phyloP scores from a whole-genome alignment of 75 land plant genomes.

The Selaginella tamariscina region DNA sequence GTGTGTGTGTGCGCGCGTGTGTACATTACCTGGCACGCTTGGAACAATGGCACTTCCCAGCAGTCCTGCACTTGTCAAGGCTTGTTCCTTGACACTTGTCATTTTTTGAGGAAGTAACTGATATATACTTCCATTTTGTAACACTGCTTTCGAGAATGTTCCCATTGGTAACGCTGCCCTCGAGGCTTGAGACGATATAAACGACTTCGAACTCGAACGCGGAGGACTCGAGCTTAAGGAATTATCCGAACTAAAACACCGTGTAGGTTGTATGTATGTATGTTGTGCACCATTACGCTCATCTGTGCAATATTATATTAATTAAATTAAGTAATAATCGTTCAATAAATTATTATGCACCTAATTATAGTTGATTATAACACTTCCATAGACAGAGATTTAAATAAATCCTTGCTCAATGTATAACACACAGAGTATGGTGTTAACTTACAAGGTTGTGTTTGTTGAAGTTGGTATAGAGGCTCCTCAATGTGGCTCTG shows the following conservation, averaged over 20 bases:
- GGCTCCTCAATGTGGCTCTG: too few species aligned
- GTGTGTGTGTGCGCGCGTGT: too few species aligned
- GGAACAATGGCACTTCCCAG: background rate
- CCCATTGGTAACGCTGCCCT: constrained; percentile 29
- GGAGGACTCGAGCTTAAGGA: constrained; percentile 51
- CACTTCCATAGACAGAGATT: too few species aligned
- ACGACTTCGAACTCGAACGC: constrained; percentile 38
- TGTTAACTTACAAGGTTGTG: too few species aligned
- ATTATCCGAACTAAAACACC: constrained; percentile 38
- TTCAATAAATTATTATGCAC: background rate
- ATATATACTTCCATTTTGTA: background rate
- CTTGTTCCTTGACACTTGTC: background rate
- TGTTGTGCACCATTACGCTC: background rate
- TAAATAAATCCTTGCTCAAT: too few species aligned
- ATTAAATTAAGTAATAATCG: too few species aligned
- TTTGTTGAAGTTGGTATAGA: too few species aligned
- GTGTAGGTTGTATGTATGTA: background rate
- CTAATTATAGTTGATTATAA: background rate
- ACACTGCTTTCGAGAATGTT: background rate
- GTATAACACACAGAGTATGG: too few species aligned
- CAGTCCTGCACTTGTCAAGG: background rate
- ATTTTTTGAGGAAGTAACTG: background rate
- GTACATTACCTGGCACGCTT: background rate
- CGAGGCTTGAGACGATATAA: constrained; percentile 51
- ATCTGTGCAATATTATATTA: too few species aligned